Percentiles rank a stretch among this genome's conserved stretches.
These are phyloP conservation scores for Annulohypoxylon bovei DNA, from an alignment of 495 filamentous ascomycete species.

Conservation along the genomic window DNA sequence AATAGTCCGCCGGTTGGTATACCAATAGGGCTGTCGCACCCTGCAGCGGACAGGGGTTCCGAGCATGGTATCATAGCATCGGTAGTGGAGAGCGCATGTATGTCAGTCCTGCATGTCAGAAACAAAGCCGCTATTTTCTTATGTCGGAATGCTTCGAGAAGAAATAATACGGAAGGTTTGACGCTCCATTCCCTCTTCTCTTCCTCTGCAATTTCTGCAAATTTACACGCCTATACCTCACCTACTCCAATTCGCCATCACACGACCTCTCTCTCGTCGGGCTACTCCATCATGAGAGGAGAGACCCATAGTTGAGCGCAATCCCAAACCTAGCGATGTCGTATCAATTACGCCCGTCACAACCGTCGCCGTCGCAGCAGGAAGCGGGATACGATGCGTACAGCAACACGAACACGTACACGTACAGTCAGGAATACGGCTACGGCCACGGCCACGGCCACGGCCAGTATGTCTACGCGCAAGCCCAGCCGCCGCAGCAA, in stretches of 20 bases:
- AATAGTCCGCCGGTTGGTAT: slow-evolving; percentile 15
- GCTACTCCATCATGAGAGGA: slow-evolving; percentile 16
- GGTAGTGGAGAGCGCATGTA: slow-evolving; percentile 23
- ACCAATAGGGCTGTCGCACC: slow-evolving; percentile 15
- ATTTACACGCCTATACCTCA: background rate
- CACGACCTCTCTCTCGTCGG: background rate
- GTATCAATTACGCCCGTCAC: slow-evolving; percentile 33
- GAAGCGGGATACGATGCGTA: slow-evolving; percentile 15
- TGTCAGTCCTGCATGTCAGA: slow-evolving; percentile 19
- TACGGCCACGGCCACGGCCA: slow-evolving; percentile 11
- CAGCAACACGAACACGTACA: background rate
- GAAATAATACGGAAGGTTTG: slow-evolving; percentile 4
- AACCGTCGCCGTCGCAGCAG: slow-evolving; percentile 11
- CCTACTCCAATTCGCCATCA: background rate
- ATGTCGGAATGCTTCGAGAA: slow-evolving; percentile 11
- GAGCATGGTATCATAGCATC: slow-evolving; percentile 4
- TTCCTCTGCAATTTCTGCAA: background rate
- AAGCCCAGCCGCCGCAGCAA: background rate
- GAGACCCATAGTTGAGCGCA: slow-evolving; percentile 3
- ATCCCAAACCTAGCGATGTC: slow-evolving; percentile 30
- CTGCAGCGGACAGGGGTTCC: slow-evolving; percentile 9
- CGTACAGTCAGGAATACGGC: background rate
- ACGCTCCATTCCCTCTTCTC: background rate
- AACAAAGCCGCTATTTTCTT: slow-evolving; percentile 2
- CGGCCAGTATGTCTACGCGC: slow-evolving; percentile 14